Evolutionary conservation across 306 rosid genomes (phyloP), one percentile per base, ranked within the genome.

Genomic region (Cicer cuneatum): DNA sequence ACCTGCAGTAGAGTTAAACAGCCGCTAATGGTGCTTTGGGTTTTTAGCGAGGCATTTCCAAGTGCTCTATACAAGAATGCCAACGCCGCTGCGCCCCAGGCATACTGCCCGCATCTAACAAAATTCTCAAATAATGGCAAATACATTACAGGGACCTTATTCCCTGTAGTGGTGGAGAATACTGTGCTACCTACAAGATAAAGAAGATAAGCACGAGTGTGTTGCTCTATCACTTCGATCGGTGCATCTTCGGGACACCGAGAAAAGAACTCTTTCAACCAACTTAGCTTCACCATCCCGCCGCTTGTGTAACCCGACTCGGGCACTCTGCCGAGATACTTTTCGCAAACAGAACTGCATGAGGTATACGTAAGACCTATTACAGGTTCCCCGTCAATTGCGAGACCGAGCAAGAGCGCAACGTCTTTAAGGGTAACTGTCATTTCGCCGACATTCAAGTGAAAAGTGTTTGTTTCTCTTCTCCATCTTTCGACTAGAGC

Each of bases 401-500:
- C 85, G 63, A 95, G 86, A 51, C 99, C 99, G n/a, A 92, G 92
- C 81, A 95, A 83, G 66, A 95, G 89, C 1, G 90, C 95, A 8
- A 90, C 93, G 80, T 92, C 99, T 86, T 90, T 90, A 29, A 95
- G 93, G 75, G 97, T 95, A 53, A 95, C 93, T 0, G 97, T 90
- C 97, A 95, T 86, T 83, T 95, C 98, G 61, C 99, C 99, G 16
- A 89, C 96, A 80, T 95, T 95, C 83, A 95, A 87, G 87, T 95
- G 99, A 84, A 95, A 95, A 40, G 99, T 95, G 80, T 95, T 95
- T 58, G 99, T 92, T 80, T 95, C 99, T 78, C 97, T 89, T 82
- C 99, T 92, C 99, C 99, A 95, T 79, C 99, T 87, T 87, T 95
- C 99, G 57, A 95, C 97, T 59, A 95, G 87, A 38, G 98, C 98